Evolutionary conservation across 345 rosid genomes (phyloP).

Genomic region (Aurinia saxatilis): DNA sequence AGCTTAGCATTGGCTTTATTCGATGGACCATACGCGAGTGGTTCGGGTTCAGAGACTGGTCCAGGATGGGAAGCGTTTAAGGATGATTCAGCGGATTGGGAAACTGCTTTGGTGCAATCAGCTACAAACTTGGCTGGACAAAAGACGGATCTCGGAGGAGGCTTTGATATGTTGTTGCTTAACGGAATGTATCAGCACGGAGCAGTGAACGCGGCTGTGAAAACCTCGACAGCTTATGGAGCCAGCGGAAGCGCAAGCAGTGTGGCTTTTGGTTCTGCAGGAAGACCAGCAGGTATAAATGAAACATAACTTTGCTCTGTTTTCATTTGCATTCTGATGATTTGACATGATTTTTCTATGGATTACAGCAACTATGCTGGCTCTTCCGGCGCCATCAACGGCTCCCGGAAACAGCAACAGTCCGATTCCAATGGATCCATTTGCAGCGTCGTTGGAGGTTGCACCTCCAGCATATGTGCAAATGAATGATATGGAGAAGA

Average conservation of each 20-base stretch:
- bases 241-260: constrained; percentile 61
- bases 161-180: constrained; percentile 34
- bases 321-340: background rate
- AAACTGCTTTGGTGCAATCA: constrained; percentile 62
- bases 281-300: constrained; percentile 39
- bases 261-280: constrained; percentile 46
- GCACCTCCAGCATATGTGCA: constrained; percentile 68
- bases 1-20: constrained; percentile 57
- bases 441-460: constrained; percentile 50
- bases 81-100: constrained; percentile 64
- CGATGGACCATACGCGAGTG: constrained; percentile 31
- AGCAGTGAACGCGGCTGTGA: constrained; percentile 10
- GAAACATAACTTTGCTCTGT: background rate
- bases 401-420: constrained; percentile 17
- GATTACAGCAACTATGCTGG: constrained; percentile 36
- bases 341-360: background rate
- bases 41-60: constrained; percentile 13
- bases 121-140: constrained; percentile 42
- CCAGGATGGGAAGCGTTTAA: constrained; percentile 61
- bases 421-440: constrained; percentile 40
- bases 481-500: constrained; percentile 71
- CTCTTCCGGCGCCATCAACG: constrained; percentile 41
- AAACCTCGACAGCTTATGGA: constrained; percentile 22
- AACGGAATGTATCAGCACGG: constrained; percentile 39
- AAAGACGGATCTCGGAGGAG: constrained; percentile 28